Evolutionary conservation across 495 filamentous ascomycete species (phyloP).

Genomic region (Hypoxylon perforatum): DNA sequence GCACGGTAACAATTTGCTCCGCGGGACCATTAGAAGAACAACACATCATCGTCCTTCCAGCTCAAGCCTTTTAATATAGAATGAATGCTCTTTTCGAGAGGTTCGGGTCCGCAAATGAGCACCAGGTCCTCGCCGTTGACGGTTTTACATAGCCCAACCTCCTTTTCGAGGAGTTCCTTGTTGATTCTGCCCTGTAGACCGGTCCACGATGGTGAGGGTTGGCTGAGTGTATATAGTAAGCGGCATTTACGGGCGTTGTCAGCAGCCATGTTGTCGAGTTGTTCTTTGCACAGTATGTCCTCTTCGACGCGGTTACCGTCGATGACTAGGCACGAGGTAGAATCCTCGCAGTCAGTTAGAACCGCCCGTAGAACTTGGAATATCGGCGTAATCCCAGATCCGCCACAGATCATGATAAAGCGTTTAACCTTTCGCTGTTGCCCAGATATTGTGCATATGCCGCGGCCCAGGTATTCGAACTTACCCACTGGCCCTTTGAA

Average conservation of each 20-base stretch:
- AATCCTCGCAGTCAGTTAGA: slow-evolving; percentile 59
- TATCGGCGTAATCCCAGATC: slow-evolving; percentile 91
- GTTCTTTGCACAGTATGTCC: slow-evolving; percentile 85
- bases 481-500: slow-evolving; percentile 94
- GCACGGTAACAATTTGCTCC: not conserved
- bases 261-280: slow-evolving; percentile 72
- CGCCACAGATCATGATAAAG: slow-evolving; percentile 92
- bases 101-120: slow-evolving; percentile 84
- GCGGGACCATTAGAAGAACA: slow-evolving; percentile 74
- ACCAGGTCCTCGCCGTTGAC: slow-evolving; percentile 68
- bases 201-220: slow-evolving; percentile 71
- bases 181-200: slow-evolving; percentile 78
- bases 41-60: slow-evolving; percentile 81
- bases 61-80: slow-evolving; percentile 72
- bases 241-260: slow-evolving; percentile 66
- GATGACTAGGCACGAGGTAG: slow-evolving; percentile 72
- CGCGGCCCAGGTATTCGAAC: slow-evolving; percentile 81
- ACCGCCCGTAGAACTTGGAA: slow-evolving; percentile 88
- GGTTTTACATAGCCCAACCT: slow-evolving; percentile 56
- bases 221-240: slow-evolving; percentile 79
- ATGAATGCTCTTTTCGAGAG: slow-evolving; percentile 77
- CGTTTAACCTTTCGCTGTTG: slow-evolving; percentile 67
- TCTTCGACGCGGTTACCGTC: slow-evolving; percentile 83
- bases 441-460: slow-evolving; percentile 71
- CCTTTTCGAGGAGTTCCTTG: slow-evolving; percentile 68